Conservation (phyloP, 1,284 basidiomycete genomes). For the Taiwanofungus camphoratus region DNA sequence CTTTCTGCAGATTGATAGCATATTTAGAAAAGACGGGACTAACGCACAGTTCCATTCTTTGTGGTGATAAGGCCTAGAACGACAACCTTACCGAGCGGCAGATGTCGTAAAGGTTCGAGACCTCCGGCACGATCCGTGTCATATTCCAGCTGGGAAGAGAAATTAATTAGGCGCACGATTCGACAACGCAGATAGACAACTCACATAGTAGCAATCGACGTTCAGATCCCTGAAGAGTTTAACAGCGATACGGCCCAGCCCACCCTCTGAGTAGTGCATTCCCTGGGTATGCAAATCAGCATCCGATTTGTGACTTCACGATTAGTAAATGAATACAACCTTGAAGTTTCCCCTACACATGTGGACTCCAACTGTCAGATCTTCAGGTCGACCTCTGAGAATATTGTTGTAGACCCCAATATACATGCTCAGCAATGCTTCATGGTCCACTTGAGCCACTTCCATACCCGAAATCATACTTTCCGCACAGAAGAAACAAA, state of each 20-base stretch:
- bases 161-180: conserved; percentile 5
- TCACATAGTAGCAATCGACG: conserved; percentile 67
- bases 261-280: conserved; percentile 66
- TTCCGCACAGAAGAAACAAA: conserved; percentile 60
- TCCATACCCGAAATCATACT: conserved; percentile 56
- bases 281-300: conserved; percentile 30
- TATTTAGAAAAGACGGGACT: neutral
- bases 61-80: conserved; percentile 75
- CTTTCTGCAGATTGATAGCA: conserved; percentile 3
- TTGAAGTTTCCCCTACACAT: conserved; percentile 78
- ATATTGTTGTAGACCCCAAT: conserved; percentile 67
- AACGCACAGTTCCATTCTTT: conserved; percentile 52
- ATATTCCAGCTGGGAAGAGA: conserved; percentile 67
- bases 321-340: conserved; percentile 29
- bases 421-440: conserved; percentile 58
- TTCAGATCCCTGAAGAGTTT: conserved; percentile 66
- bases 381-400: conserved; percentile 49
- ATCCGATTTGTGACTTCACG: neutral
- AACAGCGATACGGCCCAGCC: conserved; percentile 65
- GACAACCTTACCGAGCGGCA: conserved; percentile 62
- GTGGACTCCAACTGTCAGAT: conserved; percentile 67
- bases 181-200: conserved; percentile 18
- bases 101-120: conserved; percentile 58
- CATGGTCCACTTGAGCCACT: conserved; percentile 50
- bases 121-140: conserved; percentile 68